Evolutionary conservation across 495 filamentous ascomycete genomes (phyloP).

Genomic region (Talaromyces ruber): DNA sequence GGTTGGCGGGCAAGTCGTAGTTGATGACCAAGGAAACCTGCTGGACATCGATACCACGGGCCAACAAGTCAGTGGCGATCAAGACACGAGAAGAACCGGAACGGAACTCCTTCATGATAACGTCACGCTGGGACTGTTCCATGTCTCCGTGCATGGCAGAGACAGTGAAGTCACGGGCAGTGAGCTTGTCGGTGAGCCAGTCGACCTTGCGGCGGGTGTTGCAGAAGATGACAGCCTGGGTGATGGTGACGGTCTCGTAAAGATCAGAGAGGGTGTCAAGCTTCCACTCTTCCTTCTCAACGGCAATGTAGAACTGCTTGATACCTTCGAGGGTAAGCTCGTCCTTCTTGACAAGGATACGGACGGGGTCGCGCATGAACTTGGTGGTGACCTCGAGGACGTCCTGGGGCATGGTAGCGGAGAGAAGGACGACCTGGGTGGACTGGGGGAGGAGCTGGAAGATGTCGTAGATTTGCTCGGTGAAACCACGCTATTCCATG

Average conservation of each 20-base stretch:
- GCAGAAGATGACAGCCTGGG: constrained; percentile 99
- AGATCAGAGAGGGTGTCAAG: constrained; percentile 97
- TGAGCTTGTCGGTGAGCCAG: constrained; percentile 99
- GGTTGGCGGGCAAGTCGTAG: constrained; percentile 97
- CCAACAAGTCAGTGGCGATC: constrained; percentile 94
- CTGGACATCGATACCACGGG: constrained; percentile 98
- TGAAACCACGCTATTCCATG: constrained; percentile 78
- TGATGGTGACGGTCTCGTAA: constrained; percentile 99
- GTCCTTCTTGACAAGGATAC: constrained; percentile 98
- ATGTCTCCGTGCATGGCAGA: constrained; percentile 99
- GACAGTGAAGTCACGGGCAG: constrained; percentile 95
- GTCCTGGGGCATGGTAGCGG: constrained; percentile 96
- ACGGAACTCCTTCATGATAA: constrained; percentile 99
- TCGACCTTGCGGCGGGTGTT: constrained; percentile 99
- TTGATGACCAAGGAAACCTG: constrained; percentile 99
- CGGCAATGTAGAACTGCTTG: constrained; percentile 99
- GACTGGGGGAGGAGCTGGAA: constrained; percentile 96
- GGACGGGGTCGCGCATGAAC: constrained; percentile 99
- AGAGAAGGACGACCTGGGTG: constrained; percentile 95
- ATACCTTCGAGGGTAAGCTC: constrained; percentile 98
- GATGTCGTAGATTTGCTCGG: constrained; percentile 99
- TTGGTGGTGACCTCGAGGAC: constrained; percentile 99
- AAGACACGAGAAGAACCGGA: constrained; percentile 95
- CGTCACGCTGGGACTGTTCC: constrained; percentile 92
- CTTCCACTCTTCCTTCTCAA: constrained; percentile 99